These are phyloP conservation scores for Trifolium dubium DNA, from an alignment of 306 rosid genomes.

Conservation along the genomic window DNA sequence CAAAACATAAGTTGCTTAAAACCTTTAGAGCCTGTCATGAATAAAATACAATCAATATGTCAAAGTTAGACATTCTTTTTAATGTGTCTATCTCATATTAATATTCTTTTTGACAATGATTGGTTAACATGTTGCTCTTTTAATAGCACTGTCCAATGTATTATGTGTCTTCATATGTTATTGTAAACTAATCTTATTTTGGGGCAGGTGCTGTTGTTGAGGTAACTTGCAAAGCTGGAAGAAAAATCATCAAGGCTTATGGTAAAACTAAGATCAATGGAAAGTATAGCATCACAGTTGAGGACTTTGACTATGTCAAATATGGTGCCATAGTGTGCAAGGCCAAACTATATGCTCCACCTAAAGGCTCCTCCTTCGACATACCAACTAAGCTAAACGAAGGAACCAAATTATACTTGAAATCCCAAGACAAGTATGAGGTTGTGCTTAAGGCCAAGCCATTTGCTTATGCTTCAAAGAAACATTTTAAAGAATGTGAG, in stretches of 20 bases:
- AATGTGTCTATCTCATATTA: not conserved
- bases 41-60: conserved; percentile 1
- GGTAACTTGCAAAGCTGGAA: conserved; percentile 74
- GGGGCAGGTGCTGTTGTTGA: conserved; percentile 78
- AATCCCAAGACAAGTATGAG: conserved; percentile 67
- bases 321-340: conserved; percentile 67
- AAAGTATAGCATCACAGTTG: conserved; percentile 64
- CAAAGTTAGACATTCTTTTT: too few species aligned
- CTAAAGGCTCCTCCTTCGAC: conserved; percentile 74
- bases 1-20: not conserved
- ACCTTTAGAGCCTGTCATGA: not conserved
- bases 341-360: conserved; percentile 76
- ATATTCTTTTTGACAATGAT: not conserved
- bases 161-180: not conserved
- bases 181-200: not conserved
- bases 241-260: conserved; percentile 63
- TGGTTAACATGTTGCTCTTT: not conserved
- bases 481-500: conserved; percentile 64
- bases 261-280: conserved; percentile 88
- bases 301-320: conserved; percentile 68
- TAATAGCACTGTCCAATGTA: not conserved
- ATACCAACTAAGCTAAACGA: conserved; percentile 62
- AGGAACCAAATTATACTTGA: conserved; percentile 66
- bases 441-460: conserved; percentile 83
- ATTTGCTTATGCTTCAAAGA: conserved; percentile 90